These are phyloP conservation scores for Hyaloscypha bicolor DNA, from an alignment of 495 filamentous ascomycete species.

Conservation along the genomic window DNA sequence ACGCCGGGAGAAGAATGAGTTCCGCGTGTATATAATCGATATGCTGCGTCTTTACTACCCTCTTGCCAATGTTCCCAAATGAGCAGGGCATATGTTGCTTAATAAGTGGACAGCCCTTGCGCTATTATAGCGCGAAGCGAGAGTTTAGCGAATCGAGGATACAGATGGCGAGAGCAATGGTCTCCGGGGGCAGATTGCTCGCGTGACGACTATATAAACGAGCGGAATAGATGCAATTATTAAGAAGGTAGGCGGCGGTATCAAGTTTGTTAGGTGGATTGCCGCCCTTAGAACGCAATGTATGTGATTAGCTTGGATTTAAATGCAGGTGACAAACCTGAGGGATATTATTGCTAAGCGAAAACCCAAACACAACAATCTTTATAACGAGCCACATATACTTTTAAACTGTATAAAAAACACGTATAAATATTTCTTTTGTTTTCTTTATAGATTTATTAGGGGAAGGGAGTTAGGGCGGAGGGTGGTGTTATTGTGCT, in stretches of 20 bases:
- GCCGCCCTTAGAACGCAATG: slow-evolving; percentile 46
- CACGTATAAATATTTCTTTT: too few species aligned
- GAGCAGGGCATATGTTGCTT: slow-evolving; percentile 6
- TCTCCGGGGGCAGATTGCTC: slow-evolving; percentile 51
- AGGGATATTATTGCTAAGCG: too few species aligned
- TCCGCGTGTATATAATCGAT: slow-evolving; percentile 57
- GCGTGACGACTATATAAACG: slow-evolving; percentile 52
- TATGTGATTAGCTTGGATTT: slow-evolving; percentile 19
- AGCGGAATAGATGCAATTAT: slow-evolving; percentile 48
- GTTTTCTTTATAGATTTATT: too few species aligned
- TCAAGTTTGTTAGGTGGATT: slow-evolving; percentile 55
- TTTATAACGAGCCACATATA: too few species aligned
- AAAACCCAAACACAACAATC: too few species aligned
- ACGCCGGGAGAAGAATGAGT: slow-evolving; percentile 49
- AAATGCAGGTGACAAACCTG: slow-evolving; percentile 15
- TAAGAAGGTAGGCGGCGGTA: slow-evolving; percentile 55
- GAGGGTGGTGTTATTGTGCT: too few species aligned
- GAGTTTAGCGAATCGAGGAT: slow-evolving; percentile 54
- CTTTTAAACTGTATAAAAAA: too few species aligned
- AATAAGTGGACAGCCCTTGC: slow-evolving; percentile 47
- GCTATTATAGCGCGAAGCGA: slow-evolving; percentile 55
- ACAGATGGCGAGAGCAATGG: slow-evolving; percentile 55
- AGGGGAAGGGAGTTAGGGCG: too few species aligned
- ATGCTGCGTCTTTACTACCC: slow-evolving; percentile 46
- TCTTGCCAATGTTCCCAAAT: background rate